Conservation (phyloP, 2,329 filamentous ascomycete genomes). For the Xylaria hypoxylon region DNA sequence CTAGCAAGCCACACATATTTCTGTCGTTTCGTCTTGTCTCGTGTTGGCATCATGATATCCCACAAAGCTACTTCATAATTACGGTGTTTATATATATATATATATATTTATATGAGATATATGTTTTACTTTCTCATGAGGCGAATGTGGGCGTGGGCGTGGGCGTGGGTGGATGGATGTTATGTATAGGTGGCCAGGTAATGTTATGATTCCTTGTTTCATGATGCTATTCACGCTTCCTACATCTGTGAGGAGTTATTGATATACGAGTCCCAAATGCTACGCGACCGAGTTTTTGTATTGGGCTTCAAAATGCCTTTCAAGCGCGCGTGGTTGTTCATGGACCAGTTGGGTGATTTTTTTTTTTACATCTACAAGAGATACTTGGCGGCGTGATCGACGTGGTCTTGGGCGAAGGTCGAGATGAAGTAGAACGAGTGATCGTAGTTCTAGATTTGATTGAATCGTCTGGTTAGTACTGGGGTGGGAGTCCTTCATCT, state of each 20-base stretch:
- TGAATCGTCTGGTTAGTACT: not conserved
- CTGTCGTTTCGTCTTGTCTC: conserved; percentile 12
- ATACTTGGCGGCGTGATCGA: conserved; percentile 91
- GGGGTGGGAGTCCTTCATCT: too few relatives aligned
- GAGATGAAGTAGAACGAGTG: conserved; percentile 99
- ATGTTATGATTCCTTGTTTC: conserved; percentile 16
- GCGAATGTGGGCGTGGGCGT: not conserved
- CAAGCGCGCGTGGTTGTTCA: too few relatives aligned
- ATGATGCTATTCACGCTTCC: conserved; percentile 18
- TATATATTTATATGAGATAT: conserved; percentile 12
- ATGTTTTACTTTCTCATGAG: not conserved
- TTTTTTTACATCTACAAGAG: conserved; percentile 60
- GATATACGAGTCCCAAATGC: not conserved
- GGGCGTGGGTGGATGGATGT: not conserved
- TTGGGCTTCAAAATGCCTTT: too few relatives aligned
- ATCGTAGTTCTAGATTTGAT: conserved; percentile 78
- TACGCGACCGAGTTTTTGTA: too few relatives aligned
- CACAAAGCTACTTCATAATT: conserved; percentile 32
- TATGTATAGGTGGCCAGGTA: not conserved
- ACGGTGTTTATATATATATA: conserved; percentile 23
- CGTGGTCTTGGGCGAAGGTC: conserved; percentile 88
- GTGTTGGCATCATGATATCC: conserved; percentile 35
- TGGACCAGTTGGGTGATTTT: not conserved
- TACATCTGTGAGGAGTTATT: not conserved
- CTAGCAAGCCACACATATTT: conserved; percentile 10